Percentiles rank a stretch among this genome's conserved stretches.
Conservation (phyloP, 2,329 filamentous ascomycete genomes). For the Drechslera avenae region DNA sequence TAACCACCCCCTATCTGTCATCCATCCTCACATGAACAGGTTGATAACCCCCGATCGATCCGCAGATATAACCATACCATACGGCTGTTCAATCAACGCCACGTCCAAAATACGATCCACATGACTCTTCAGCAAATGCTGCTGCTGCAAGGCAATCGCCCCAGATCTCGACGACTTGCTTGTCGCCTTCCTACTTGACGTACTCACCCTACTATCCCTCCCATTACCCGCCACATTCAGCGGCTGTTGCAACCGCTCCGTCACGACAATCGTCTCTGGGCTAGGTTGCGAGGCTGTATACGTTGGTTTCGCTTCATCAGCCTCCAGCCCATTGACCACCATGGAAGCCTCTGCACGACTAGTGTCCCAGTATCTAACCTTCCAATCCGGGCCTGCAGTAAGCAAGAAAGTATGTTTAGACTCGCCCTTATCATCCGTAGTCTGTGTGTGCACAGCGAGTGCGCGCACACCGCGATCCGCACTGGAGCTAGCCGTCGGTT, state of each 20-base stretch:
- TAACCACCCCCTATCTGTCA: too few relatives aligned
- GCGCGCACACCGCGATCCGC: constrained; percentile 74
- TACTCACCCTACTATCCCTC: constrained; percentile 33
- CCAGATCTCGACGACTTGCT: constrained; percentile 71
- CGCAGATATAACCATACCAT: constrained; percentile 89
- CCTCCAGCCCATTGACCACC: constrained; percentile 77
- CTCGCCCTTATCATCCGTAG: constrained; percentile 71
- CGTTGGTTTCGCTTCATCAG: constrained; percentile 72
- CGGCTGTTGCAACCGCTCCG: constrained; percentile 42
- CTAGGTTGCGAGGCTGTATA: constrained; percentile 57
- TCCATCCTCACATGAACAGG: constrained; percentile 67
- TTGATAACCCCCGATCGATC: constrained; percentile 90
- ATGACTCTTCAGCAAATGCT: constrained; percentile 83
- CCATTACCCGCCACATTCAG: constrained; percentile 20
- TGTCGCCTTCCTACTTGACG: constrained; percentile 44
- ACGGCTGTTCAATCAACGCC: constrained; percentile 84
- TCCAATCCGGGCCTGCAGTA: constrained; percentile 86
- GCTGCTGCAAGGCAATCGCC: constrained; percentile 91
- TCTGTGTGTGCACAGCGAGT: constrained; percentile 73
- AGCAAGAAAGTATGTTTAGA: constrained; percentile 81
- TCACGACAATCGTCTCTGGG: constrained; percentile 50
- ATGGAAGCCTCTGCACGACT: constrained; percentile 75
- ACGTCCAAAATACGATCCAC: constrained; percentile 87
- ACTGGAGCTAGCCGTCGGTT: constrained; percentile 54
- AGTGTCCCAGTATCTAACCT: constrained; percentile 92